Evolutionary conservation across 768 basidiomycete genomes (phyloP), one percentile per base, ranked within the genome.

Genomic region (Agrocybe praecox): DNA sequence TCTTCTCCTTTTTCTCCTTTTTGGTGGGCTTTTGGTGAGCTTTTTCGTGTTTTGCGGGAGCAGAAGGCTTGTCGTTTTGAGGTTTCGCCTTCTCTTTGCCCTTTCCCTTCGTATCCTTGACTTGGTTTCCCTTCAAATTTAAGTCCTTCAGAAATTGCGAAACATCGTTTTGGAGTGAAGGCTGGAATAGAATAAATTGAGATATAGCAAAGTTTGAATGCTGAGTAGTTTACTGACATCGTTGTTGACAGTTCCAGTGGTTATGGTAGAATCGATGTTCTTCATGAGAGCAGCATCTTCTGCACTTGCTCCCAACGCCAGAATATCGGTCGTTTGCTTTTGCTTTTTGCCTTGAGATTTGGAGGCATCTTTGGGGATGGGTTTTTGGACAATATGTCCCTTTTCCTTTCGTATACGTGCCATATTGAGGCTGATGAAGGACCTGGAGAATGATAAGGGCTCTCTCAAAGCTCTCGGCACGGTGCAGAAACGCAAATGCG

Each of bases 281-380:
- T 78, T 77, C 48, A 83, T 58, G 26, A 84, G 61, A 21, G 77
- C 74, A n/a, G 74, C 66, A 59, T 84, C 83, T 17, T 73, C 76
- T 32, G 77, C 74, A 36, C 75, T 77, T 19, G 80, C 82, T 21
- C 82, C 83, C 2, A 83, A 63, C 1, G 78, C 75, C 7, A 69
- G 58, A 6, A 82, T 66, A 51, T 74, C 34, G 22, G 34, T 24
- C 19, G 46, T n/a, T 49, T 53, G 55, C 29, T 44, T 45, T 7
- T 36, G 49, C 45, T 29, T 53, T 57, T 55, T 59, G 15, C 33
- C 24, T 36, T 34, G 42, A 1, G 46, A 42, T 33, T 48, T 60
- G 18, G 45, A 18, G 49, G 12, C 34, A 8, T 36, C 47, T 26
- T 44, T 32, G 40, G 45, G 33, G 22, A 14, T 18, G 24, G 33